These are phyloP conservation scores for Amanita pseudoporphyria DNA, from an alignment of 768 basidiomycete genomes.

Conservation along the genomic window DNA sequence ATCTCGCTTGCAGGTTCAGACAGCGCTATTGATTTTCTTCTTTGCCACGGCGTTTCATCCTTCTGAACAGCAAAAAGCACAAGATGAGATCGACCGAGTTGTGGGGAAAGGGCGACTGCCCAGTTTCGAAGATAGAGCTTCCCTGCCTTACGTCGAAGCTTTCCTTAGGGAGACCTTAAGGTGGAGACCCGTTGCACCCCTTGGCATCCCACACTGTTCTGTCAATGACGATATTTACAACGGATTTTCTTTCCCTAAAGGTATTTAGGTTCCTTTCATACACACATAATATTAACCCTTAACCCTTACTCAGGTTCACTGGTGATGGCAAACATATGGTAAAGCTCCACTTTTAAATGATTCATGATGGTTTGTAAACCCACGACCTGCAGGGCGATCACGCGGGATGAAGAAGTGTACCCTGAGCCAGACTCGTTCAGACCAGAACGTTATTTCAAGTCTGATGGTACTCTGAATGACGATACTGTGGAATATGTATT, in stretches of 20 bases:
- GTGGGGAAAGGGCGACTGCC: constrained; percentile 21
- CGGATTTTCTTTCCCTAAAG: constrained; percentile 23
- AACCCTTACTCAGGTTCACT: background rate
- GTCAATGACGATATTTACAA: constrained; percentile 17
- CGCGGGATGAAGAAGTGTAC: constrained; percentile 11
- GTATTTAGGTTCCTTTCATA: background rate
- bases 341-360: background rate
- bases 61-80: constrained; percentile 16
- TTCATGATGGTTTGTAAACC: background rate
- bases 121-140: no score
- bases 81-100: no score
- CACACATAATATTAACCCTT: background rate
- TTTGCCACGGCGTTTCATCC: background rate
- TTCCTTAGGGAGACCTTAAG: no score
- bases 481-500: constrained; percentile 15
- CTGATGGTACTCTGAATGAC: background rate
- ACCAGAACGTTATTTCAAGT: background rate
- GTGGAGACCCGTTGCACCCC: constrained; percentile 11
- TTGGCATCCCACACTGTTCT: constrained; percentile 2
- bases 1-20: background rate
- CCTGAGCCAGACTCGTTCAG: constrained; percentile 2
- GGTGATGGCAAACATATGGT: constrained; percentile 2
- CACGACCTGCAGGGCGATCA: constrained; percentile 8
- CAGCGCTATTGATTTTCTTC: background rate
- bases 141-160: no score